Conservation (phyloP, 495 filamentous ascomycete species). For the Aspergillus diversus region DNA sequence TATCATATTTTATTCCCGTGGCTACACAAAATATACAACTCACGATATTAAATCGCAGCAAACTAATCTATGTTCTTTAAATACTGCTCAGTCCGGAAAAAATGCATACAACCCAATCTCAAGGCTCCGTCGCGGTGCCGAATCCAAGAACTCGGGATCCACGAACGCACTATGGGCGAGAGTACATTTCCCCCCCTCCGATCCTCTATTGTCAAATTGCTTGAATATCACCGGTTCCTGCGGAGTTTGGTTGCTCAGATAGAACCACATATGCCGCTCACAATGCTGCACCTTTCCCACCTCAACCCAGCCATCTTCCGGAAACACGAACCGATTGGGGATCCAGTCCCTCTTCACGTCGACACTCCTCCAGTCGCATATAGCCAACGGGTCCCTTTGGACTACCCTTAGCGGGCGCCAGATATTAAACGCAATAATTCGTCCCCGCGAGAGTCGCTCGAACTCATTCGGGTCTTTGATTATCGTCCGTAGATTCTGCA, state of each 20-base stretch:
- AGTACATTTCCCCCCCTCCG: background rate
- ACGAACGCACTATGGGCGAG: slow-evolving; percentile 1
- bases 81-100: background rate
- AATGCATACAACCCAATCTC: background rate
- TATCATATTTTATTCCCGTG: too few relatives aligned
- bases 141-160: background rate
- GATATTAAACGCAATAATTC: background rate
- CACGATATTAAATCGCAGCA: too few relatives aligned
- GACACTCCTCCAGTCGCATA: background rate
- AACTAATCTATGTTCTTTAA: background rate
- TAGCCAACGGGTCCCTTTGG: background rate
- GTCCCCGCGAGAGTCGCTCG: background rate
- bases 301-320: slow-evolving; percentile 2
- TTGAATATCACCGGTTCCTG: background rate
- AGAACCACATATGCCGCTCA: background rate
- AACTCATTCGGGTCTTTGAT: background rate
- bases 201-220: background rate
- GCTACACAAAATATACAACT: too few relatives aligned
- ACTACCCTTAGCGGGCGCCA: background rate
- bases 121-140: background rate
- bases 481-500: background rate
- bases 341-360: background rate
- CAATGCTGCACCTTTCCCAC: background rate
- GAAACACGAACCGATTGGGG: background rate
- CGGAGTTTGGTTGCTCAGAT: background rate